Percentiles rank a stretch among this genome's conserved stretches.
Conservation (phyloP, 106 monocot species). For the Acorus calamus region DNA sequence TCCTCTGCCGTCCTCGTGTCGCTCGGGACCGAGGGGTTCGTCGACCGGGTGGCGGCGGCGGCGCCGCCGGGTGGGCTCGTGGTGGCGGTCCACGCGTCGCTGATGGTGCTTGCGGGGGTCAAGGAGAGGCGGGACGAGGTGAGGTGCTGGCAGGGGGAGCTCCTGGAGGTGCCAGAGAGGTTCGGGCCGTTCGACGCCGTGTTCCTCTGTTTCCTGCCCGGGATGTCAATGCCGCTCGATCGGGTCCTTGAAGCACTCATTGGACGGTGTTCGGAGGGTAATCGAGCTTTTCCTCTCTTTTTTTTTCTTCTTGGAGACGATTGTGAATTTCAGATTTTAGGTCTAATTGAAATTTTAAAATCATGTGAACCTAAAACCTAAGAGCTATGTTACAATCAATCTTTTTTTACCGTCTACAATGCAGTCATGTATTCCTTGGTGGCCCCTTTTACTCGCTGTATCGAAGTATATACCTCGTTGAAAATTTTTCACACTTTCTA, state of each 20-base stretch:
- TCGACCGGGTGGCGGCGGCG: constrained; percentile 24
- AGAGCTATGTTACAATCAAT: no score
- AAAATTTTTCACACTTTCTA: no score
- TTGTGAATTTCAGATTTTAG: no score
- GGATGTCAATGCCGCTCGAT: constrained; percentile 44
- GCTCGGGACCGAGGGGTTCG: constrained; percentile 23
- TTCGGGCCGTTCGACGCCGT: constrained; percentile 65
- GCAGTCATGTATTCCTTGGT: no score
- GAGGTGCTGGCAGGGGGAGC: constrained; percentile 81
- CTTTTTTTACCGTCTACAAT: no score
- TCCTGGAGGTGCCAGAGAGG: constrained; percentile 47
- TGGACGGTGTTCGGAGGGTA: constrained; percentile 53
- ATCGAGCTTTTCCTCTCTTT: no score
- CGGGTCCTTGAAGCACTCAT: constrained; percentile 33
- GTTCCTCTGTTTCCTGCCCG: constrained; percentile 85
- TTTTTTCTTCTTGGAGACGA: no score
- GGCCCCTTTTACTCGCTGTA: no score
- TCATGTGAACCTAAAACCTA: no score
- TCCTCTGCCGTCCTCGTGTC: constrained; percentile 33
- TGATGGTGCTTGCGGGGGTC: constrained; percentile 42
- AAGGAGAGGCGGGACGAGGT: constrained; percentile 62
- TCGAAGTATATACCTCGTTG: no score
- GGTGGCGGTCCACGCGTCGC: constrained; percentile 54
- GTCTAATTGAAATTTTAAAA: no score
- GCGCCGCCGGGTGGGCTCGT: constrained; percentile 18